Percentiles rank a stretch among this genome's conserved stretches.
Conservation (phyloP, 2,329 filamentous ascomycete species). For the Dactylonectria macrodidyma region DNA sequence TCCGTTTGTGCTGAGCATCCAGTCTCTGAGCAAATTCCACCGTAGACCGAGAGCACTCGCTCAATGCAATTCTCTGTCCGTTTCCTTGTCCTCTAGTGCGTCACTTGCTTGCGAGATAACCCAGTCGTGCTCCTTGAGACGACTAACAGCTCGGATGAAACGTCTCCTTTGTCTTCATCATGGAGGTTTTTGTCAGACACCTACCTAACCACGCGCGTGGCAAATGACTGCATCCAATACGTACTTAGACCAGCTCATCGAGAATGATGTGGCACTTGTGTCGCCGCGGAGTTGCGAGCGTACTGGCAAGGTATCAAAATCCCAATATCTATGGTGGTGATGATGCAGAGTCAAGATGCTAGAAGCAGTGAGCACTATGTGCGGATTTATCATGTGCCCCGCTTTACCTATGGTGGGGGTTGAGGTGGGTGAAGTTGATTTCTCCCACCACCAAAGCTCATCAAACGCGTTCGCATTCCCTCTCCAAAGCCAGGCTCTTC, state of each 20-base stretch:
- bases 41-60: not conserved
- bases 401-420: conserved; percentile 8
- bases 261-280: not conserved
- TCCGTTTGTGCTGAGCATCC: no score
- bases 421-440: conserved; percentile 14
- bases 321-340: not conserved
- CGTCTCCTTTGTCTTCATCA: not conserved
- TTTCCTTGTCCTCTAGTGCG: not conserved
- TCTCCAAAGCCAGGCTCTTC: not conserved
- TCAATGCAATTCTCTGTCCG: not conserved
- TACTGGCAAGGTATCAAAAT: not conserved
- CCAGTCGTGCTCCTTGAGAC: not conserved
- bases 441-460: conserved; percentile 13
- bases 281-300: not conserved
- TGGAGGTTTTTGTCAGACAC: not conserved
- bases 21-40: not conserved
- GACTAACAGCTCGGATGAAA: not conserved
- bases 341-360: not conserved
- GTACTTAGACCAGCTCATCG: not conserved
- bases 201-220: not conserved
- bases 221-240: not conserved
- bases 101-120: not conserved
- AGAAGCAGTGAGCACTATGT: conserved; percentile 6
- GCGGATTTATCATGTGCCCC: conserved; percentile 19
- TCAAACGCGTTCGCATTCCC: conserved; percentile 7